Percentiles rank a stretch among this genome's conserved stretches.
phyloP scores from a whole-genome alignment of 2,329 filamentous ascomycete species.

The Alternaria dauci region DNA sequence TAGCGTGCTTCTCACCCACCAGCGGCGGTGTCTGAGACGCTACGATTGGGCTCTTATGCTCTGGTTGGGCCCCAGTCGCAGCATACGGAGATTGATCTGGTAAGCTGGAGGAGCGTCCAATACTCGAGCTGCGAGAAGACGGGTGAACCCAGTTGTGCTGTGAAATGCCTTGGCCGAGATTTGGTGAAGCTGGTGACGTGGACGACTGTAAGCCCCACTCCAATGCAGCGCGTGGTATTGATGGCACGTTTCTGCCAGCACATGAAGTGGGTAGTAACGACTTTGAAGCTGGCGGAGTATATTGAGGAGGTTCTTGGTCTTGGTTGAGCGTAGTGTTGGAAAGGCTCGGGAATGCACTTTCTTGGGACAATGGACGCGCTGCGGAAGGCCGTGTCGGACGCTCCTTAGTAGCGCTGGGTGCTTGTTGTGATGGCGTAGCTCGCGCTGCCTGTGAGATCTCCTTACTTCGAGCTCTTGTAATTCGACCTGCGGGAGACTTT shows the following conservation, averaged over 20 bases:
- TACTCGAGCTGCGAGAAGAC: background rate
- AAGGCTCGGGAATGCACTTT: too few relatives aligned
- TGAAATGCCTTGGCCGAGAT: background rate
- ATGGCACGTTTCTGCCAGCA: background rate
- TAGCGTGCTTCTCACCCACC: background rate
- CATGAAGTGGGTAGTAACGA: background rate
- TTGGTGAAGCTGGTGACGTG: background rate
- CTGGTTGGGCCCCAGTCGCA: background rate
- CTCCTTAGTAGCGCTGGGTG: background rate
- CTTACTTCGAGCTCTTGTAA: background rate
- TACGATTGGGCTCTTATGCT: background rate
- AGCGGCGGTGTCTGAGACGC: background rate
- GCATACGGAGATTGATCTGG: background rate
- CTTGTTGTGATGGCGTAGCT: background rate
- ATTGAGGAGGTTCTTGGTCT: background rate
- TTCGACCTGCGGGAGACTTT: background rate
- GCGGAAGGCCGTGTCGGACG: too few relatives aligned
- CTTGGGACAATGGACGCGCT: background rate
- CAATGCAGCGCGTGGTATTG: background rate
- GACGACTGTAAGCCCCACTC: background rate
- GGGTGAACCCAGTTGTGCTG: conserved; percentile 4
- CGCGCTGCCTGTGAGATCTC: background rate
- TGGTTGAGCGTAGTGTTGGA: background rate
- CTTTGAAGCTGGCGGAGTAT: background rate
- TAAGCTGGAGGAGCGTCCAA: background rate